Evolutionary conservation across 2,329 filamentous ascomycete species (phyloP).

Genomic region (Fusarium anguioides): DNA sequence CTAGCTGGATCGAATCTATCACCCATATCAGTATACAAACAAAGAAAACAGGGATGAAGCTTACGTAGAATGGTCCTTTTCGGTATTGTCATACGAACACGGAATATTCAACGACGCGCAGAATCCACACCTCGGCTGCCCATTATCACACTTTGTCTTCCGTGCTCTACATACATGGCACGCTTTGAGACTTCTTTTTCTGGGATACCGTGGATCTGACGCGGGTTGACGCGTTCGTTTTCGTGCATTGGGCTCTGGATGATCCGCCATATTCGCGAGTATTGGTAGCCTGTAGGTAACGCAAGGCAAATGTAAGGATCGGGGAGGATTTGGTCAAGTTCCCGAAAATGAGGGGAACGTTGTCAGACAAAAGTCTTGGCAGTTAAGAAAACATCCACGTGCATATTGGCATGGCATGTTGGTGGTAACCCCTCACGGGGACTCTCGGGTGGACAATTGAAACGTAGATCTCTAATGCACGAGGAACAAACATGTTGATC

Average conservation of each 20-base stretch:
- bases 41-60: neutral
- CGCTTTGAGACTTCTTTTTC: slow-evolving; percentile 51
- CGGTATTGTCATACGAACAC: slow-evolving; percentile 48
- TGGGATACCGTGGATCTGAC: slow-evolving; percentile 40
- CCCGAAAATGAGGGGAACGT: slow-evolving; percentile 12
- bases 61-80: slow-evolving; percentile 45
- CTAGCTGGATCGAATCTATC: slow-evolving; percentile 52
- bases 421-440: slow-evolving; percentile 32
- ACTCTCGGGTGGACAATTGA: slow-evolving; percentile 24
- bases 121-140: slow-evolving; percentile 51
- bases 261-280: too few species aligned
- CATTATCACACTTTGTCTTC: slow-evolving; percentile 54
- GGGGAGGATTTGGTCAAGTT: slow-evolving; percentile 27
- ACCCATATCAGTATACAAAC: neutral
- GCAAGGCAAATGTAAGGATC: slow-evolving; percentile 8
- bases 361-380: slow-evolving; percentile 9
- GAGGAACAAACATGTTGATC: neutral
- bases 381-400: neutral
- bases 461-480: slow-evolving; percentile 1
- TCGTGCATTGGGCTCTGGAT: neutral
- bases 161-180: slow-evolving; percentile 52
- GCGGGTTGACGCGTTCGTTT: slow-evolving; percentile 30
- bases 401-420: neutral
- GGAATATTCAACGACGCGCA: slow-evolving; percentile 48
- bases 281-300: too few species aligned